Evolutionary conservation across 495 filamentous ascomycete genomes (phyloP).

Genomic region (Hapsidospora chrysogenum): DNA sequence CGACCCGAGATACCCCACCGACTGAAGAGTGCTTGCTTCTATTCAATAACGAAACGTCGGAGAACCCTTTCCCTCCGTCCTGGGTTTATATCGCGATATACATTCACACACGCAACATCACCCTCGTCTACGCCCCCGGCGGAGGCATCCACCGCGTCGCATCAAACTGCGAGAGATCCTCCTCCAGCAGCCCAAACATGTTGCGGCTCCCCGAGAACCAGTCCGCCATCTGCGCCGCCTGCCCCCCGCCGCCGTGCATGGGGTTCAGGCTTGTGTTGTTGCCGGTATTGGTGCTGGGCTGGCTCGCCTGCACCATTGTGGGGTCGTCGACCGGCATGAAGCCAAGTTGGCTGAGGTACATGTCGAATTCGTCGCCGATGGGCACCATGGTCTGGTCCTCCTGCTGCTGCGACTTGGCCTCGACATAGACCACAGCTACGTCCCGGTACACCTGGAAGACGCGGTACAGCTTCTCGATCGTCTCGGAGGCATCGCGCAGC

Average conservation of each 20-base stretch:
- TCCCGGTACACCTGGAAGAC: conserved; percentile 44
- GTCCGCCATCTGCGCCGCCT: conserved; percentile 37
- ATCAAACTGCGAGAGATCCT: conserved; percentile 38
- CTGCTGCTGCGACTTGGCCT: conserved; percentile 35
- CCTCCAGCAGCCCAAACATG: conserved; percentile 46
- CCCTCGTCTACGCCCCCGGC: no score
- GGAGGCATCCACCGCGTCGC: conserved; percentile 14
- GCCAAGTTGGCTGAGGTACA: conserved; percentile 45
- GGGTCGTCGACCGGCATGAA: conserved; percentile 30
- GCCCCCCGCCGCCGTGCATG: conserved; percentile 7
- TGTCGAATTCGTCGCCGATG: conserved; percentile 44
- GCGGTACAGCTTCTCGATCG: conserved; percentile 39
- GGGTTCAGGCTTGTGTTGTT: conserved; percentile 1
- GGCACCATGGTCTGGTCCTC: conserved; percentile 26
- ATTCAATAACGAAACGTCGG: no score
- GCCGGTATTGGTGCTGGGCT: background rate
- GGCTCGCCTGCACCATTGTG: background rate
- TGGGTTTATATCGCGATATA: no score
- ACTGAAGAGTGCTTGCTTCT: conserved; percentile 22
- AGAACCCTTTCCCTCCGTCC: no score
- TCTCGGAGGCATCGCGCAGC: conserved; percentile 32
- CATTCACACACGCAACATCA: background rate
- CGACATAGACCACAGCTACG: conserved; percentile 44
- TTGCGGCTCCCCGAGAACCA: conserved; percentile 54
- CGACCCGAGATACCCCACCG: conserved; percentile 34